Base-by-base conservation (phyloP, 805 yeast genomes). In the Metschnikowia arizonensis region DNA sequence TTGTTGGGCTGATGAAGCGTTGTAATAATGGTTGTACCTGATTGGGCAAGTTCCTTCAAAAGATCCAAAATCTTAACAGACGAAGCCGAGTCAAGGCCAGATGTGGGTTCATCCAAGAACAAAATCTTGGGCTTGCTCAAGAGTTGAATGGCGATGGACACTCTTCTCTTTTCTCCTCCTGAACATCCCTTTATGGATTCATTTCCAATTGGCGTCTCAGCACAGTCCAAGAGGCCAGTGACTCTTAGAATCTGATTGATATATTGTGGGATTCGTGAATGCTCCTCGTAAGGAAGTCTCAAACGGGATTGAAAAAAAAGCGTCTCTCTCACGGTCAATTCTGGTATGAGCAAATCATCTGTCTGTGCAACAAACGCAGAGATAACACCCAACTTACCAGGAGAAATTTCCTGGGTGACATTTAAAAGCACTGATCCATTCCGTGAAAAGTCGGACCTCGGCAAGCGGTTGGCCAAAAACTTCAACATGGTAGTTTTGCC, bases 1-100 rank as follows among this genome's bases (percentile, higher is more conserved):
- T 78, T 76, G 51, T 87, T 77, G 1, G 96, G 96, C 57, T 88
- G 96, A 62, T 88, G 96, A 42, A 88, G 85, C 0, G 96, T 87
- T 44, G 83, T 61, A 52, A 78, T 66, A 19, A 88, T 76, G 7
- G 88, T 74, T 0, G 95, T 85, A 10, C 82, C 79, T 5, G 82
- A 79, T 25, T 73, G 76, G 2, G 88, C 78, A 30, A 88, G 62
- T 2, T 71, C 69, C 41, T 78, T 69, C 46, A 88, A 67, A 32
- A 88, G 77, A 25, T 73, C 68, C 33, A 88, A 60, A 29, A 88
- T 83, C 2, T 86, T 76, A 1, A 78, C 73, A 0, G 95, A 85
- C 0, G 93, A 86, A 46, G 85, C 79, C 10, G 90, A 79, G 58
- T 88, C 96, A 21, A 88, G 70, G 0, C 96, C 96, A 4, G 95